phyloP scores from a whole-genome alignment of 768 basidiomycete genomes.

The Rhizopogon roseolus region DNA sequence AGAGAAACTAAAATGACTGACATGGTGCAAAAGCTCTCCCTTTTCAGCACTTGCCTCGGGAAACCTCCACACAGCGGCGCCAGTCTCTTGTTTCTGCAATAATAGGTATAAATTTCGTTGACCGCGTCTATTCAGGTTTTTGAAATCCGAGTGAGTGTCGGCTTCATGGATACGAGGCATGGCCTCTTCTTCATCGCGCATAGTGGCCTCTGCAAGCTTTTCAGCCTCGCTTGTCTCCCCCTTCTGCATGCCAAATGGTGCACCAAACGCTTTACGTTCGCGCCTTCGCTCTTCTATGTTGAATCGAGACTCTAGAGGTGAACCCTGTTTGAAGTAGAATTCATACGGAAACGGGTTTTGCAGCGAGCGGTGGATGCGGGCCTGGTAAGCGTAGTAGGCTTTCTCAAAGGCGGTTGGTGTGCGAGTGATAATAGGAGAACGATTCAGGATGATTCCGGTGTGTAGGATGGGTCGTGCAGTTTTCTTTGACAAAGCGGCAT shows the following conservation, averaged over 20 bases:
- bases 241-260: conserved; percentile 44
- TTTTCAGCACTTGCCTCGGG: conserved; percentile 62
- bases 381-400: conserved; percentile 81
- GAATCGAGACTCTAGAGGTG: conserved; percentile 78
- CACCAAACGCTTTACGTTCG: conserved; percentile 72
- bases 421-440: conserved; percentile 71
- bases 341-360: conserved; percentile 85
- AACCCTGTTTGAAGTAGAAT: conserved; percentile 93
- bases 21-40: conserved; percentile 76
- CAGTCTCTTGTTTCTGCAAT: conserved; percentile 45
- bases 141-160: conserved; percentile 55
- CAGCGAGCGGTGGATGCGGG: conserved; percentile 76
- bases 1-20: conserved; percentile 23
- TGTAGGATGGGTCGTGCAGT: conserved; percentile 36
- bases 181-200: conserved; percentile 58
- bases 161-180: conserved; percentile 58
- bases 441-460: conserved; percentile 71
- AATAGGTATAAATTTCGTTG: conserved; percentile 89
- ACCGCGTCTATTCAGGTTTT: conserved; percentile 76
- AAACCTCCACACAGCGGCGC: conserved; percentile 70
- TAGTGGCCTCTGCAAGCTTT: conserved; percentile 54
- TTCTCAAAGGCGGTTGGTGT: conserved; percentile 70
- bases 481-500: conserved; percentile 23
- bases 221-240: conserved; percentile 40
- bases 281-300: conserved; percentile 68